Evolutionary conservation across 2,329 filamentous ascomycete genomes (phyloP).

Genomic region (Claviceps sorghi): DNA sequence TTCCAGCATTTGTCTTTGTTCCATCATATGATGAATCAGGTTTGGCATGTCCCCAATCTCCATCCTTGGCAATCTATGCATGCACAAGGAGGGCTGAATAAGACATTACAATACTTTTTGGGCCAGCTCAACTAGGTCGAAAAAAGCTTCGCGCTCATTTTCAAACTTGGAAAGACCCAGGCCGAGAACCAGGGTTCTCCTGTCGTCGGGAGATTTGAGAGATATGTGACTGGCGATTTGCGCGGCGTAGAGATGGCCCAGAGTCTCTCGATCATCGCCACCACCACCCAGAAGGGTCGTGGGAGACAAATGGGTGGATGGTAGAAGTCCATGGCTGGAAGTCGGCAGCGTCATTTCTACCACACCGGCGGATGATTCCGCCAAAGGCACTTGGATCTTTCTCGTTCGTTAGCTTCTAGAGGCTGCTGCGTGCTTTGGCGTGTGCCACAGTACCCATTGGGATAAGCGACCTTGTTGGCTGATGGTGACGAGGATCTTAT

Average conservation of each 20-base stretch:
- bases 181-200: constrained; percentile 45
- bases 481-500: constrained; percentile 83
- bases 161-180: constrained; percentile 40
- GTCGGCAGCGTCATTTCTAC: constrained; percentile 45
- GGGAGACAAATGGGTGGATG: constrained; percentile 68
- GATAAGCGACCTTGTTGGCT: constrained; percentile 72
- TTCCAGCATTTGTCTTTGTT: neutral
- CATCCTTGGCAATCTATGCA: neutral
- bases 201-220: constrained; percentile 51
- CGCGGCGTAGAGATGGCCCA: constrained; percentile 78
- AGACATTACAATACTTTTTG: constrained; percentile 35
- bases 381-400: constrained; percentile 65
- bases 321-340: constrained; percentile 40
- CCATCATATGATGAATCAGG: neutral
- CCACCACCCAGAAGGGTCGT: constrained; percentile 78
- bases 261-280: constrained; percentile 59
- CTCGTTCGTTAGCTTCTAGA: constrained; percentile 1
- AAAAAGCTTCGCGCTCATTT: constrained; percentile 41
- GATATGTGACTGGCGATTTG: constrained; percentile 74
- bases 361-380: constrained; percentile 47
- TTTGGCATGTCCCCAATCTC: neutral
- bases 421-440: neutral
- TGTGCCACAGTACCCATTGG: constrained; percentile 60
- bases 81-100: neutral
- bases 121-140: constrained; percentile 49